Percentiles rank a stretch among this genome's conserved stretches.
These are phyloP conservation scores for Paragyromitra xinjiangensis DNA, from an alignment of 495 filamentous ascomycete genomes.

Conservation along the genomic window DNA sequence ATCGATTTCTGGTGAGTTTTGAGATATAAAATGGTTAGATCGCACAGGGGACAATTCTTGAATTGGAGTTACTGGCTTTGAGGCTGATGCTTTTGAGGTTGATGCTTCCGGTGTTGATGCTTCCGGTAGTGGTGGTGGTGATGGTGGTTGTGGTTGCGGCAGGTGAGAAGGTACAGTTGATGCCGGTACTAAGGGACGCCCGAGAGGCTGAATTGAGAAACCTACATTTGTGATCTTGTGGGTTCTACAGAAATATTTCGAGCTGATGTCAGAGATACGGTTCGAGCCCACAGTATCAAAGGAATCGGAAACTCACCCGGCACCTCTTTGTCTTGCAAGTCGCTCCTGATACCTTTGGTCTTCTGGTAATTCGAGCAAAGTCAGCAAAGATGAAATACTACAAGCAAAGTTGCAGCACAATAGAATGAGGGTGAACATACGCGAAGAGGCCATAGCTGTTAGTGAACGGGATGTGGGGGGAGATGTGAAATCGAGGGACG, in stretches of 20 bases:
- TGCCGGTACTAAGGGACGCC: background rate
- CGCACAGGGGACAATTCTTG: constrained; percentile 8
- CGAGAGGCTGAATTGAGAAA: constrained; percentile 46
- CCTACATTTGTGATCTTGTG: constrained; percentile 47
- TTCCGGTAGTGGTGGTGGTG: background rate
- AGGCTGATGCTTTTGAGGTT: background rate
- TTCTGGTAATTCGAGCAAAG: constrained; percentile 24
- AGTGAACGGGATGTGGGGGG: background rate
- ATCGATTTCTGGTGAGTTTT: constrained; percentile 8
- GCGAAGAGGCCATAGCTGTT: constrained; percentile 38
- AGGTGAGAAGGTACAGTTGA: background rate
- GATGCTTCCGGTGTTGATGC: background rate
- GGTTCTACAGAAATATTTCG: constrained; percentile 28
- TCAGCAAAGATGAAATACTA: constrained; percentile 10
- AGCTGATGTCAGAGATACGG: background rate
- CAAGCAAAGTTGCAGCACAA: background rate
- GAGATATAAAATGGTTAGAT: constrained; percentile 18
- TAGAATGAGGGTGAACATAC: constrained; percentile 6
- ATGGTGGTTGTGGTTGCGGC: background rate
- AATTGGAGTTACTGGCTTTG: constrained; percentile 8
- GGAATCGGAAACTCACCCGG: constrained; percentile 47
- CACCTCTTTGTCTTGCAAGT: constrained; percentile 53
- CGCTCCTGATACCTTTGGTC: constrained; percentile 45
- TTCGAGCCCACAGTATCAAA: background rate
- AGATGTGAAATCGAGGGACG: constrained; percentile 14